Percentiles rank a stretch among this genome's conserved stretches.
Conservation (phyloP, 2,329 filamentous ascomycete genomes). For the Diaporthe sp. region DNA sequence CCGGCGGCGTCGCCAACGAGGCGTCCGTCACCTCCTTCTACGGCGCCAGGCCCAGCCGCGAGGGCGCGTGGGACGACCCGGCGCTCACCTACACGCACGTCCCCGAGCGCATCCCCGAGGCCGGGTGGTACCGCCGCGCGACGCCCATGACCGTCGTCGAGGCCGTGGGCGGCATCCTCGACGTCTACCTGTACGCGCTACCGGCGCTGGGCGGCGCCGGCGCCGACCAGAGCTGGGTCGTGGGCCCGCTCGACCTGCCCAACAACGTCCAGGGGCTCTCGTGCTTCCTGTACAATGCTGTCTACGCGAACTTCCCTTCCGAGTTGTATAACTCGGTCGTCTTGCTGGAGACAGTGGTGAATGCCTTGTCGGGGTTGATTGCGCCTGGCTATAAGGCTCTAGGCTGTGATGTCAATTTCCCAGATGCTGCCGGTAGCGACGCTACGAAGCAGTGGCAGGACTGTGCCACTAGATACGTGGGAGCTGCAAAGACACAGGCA, state of each 20-base stretch:
- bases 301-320: constrained; percentile 41
- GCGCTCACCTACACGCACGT: constrained; percentile 39
- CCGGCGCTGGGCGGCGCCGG: constrained; percentile 39
- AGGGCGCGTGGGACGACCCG: constrained; percentile 36
- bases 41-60: constrained; percentile 39
- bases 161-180: constrained; percentile 36
- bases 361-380: constrained; percentile 32
- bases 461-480: background rate
- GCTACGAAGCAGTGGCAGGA: background rate
- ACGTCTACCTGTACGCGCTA: constrained; percentile 40
- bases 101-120: constrained; percentile 40
- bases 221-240: constrained; percentile 38
- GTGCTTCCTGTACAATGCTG: constrained; percentile 42
- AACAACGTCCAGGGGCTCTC: constrained; percentile 38
- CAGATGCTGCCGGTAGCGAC: constrained; percentile 28
- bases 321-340: constrained; percentile 37
- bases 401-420: constrained; percentile 37
- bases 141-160: constrained; percentile 40
- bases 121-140: constrained; percentile 40
- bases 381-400: constrained; percentile 39
- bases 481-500: background rate
- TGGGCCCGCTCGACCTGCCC: constrained; percentile 37
- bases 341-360: constrained; percentile 34
- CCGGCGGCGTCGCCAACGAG: constrained; percentile 42
- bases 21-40: constrained; percentile 42